A percentile compares a stretch with the other conserved stretches of the same genome.
Evolutionary conservation across 2,329 filamentous ascomycete species (phyloP).

Genomic region (Tolypocladium guangdongense): DNA sequence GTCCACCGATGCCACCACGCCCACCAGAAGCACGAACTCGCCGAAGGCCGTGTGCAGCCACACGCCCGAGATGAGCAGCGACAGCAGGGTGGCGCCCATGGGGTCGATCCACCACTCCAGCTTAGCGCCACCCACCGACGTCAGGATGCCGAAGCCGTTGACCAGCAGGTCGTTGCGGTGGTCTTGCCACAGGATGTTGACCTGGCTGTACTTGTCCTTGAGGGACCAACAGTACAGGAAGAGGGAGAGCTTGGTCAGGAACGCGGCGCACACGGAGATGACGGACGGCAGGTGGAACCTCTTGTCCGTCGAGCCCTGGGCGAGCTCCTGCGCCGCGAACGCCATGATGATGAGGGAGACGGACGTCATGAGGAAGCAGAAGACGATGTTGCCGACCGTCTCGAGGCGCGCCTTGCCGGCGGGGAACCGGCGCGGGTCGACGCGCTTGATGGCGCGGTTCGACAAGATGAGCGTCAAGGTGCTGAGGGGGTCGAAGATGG

Average conservation of each 20-base stretch:
- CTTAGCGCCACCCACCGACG: constrained; percentile 82
- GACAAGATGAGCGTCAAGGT: constrained; percentile 81
- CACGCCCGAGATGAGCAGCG: constrained; percentile 62
- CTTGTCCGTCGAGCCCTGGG: constrained; percentile 42
- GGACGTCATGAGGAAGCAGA: constrained; percentile 91
- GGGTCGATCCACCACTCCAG: constrained; percentile 93
- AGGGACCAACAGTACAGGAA: constrained; percentile 91
- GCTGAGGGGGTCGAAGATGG: constrained; percentile 84
- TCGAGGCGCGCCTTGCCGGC: constrained; percentile 90
- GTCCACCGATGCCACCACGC: constrained; percentile 73
- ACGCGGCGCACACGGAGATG: constrained; percentile 75
- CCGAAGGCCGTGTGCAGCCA: constrained; percentile 80
- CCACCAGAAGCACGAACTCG: constrained; percentile 87
- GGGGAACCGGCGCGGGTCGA: constrained; percentile 78
- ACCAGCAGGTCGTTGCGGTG: constrained; percentile 96
- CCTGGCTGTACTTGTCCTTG: constrained; percentile 82
- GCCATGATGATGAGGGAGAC: constrained; percentile 90
- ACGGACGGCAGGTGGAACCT: constrained; percentile 72
- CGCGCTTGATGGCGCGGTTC: constrained; percentile 76
- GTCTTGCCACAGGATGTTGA: constrained; percentile 90
- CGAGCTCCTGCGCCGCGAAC: constrained; percentile 66
- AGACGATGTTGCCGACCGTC: constrained; percentile 90
- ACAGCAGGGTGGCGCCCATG: constrained; percentile 77
- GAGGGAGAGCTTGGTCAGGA: constrained; percentile 68
- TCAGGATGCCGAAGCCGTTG: constrained; percentile 87